Base-by-base conservation (phyloP, 164 flowering plant species). In the Cinnamomum micranthum region DNA sequence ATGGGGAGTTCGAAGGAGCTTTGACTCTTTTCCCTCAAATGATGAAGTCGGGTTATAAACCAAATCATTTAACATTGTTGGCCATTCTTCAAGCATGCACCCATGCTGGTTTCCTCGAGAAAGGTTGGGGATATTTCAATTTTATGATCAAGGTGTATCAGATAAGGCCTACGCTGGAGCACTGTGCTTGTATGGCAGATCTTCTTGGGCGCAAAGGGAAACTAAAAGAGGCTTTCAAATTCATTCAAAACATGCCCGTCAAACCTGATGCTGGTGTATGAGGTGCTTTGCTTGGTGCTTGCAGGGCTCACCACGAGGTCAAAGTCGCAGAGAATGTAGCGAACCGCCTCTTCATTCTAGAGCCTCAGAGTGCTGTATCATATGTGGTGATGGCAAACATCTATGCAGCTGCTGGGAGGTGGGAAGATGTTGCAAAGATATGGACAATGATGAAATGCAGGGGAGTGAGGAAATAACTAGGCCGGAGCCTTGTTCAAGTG, bases 361-460 rank as follows among this genome's bases (percentile, higher is more conserved):
- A 89, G 60, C 89, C 90, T 0, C 66, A 76, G n/a, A 71, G 74
- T 62, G 87, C 91, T 41, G 91, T 81, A 27, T 81, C 89, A 4
- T 88, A 88, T 78, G 91, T 90, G 35, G 87, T 82, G 74, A 82
- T 90, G 89, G 89, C 92, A 1, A 90, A 88, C 66, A 79, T 89
- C 76, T 91, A 89, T 79, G 92, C 92, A 35, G 78, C 80, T 13
- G 82, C 70, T 12, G 86, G 87, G 72, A 82, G 70, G 68, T 89
- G 91, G 92, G 84, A 84, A 64, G 81, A 77, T 70, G 87, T 88
- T 14, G 85, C 89, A 11, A 79, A 47, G 64, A 52, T 87, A 13
- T 80, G 92, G 55, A 69, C 73, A 28, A 75, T 75, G 77, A 91
- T 88, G 92, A 89, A 81, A 77, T n/a, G 59, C 69, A 84, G 83